Conservation (phyloP, 441 rosid species). For the Isatis lusitanica region DNA sequence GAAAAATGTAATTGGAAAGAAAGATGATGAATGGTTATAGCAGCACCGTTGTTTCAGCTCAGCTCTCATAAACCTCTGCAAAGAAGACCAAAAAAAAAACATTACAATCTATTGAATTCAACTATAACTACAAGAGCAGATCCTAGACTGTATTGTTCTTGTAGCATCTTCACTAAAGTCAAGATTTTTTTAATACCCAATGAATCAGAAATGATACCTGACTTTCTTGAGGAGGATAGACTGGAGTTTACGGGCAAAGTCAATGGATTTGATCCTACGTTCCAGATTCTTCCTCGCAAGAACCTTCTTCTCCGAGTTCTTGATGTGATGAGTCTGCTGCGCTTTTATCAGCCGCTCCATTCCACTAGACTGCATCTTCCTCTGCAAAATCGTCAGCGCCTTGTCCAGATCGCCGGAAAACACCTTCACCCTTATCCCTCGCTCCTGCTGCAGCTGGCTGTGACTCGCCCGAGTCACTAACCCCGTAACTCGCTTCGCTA, state of each 20-base stretch:
- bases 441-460: slow-evolving; percentile 51
- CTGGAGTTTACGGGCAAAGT: slow-evolving; percentile 71
- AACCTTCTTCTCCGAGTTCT: slow-evolving; percentile 89
- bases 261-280: slow-evolving; percentile 65
- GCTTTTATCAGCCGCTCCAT: slow-evolving; percentile 78
- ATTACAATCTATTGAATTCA: not conserved
- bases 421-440: slow-evolving; percentile 85
- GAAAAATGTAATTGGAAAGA: slow-evolving; percentile 1
- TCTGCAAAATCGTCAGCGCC: slow-evolving; percentile 65
- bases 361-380: slow-evolving; percentile 80
- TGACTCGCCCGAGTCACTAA: slow-evolving; percentile 37
- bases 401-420: slow-evolving; percentile 60
- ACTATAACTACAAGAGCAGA: not conserved
- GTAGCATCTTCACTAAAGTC: not conserved
- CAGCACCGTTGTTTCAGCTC: not conserved
- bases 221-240: slow-evolving; percentile 80
- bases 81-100: not conserved
- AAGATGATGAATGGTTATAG: slow-evolving; percentile 16
- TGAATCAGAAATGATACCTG: slow-evolving; percentile 46
- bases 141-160: not conserved
- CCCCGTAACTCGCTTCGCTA: slow-evolving; percentile 39
- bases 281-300: slow-evolving; percentile 70
- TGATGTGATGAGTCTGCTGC: slow-evolving; percentile 61
- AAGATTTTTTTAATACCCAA: not conserved
- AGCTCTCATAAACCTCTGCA: slow-evolving; percentile 39